These are phyloP conservation scores for Pestalotiopsis sp. DNA, from an alignment of 2,329 filamentous ascomycete species.

Conservation along the genomic window DNA sequence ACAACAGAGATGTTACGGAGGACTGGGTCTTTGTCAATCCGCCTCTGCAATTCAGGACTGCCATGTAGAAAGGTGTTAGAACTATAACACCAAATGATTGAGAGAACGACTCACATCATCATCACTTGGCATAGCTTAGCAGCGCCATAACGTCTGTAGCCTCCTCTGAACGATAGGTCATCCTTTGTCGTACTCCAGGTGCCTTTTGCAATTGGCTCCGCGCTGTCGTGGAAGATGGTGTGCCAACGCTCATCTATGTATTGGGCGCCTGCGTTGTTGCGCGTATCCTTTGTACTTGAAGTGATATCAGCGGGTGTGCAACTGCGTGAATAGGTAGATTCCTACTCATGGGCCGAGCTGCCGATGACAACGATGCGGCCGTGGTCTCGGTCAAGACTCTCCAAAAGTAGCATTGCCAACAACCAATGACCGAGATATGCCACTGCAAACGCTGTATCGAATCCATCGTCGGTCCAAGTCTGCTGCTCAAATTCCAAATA, in stretches of 20 bases:
- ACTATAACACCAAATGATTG: neutral
- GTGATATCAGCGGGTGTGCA: neutral
- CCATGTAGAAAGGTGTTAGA: neutral
- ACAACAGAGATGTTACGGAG: conserved; percentile 32
- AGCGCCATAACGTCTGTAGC: conserved; percentile 35
- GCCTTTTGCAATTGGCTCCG: conserved; percentile 27
- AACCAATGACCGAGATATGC: conserved; percentile 38
- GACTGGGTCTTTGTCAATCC: conserved; percentile 28
- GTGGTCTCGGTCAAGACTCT: conserved; percentile 35
- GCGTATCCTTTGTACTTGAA: neutral
- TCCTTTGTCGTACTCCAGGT: conserved; percentile 26
- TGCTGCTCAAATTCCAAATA: conserved; percentile 28
- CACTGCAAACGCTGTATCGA: conserved; percentile 34
- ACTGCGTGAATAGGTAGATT: neutral
- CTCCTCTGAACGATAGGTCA: conserved; percentile 22
- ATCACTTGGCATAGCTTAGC: conserved; percentile 35
- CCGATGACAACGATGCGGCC: conserved; percentile 35
- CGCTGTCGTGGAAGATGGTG: conserved; percentile 24
- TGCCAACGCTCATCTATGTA: conserved; percentile 28
- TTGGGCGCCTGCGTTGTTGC: conserved; percentile 14
- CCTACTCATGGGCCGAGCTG: conserved; percentile 35
- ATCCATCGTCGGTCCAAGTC: conserved; percentile 34
- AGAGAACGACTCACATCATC: conserved; percentile 25
- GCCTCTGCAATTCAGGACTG: conserved; percentile 31
- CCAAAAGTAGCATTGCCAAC: conserved; percentile 34